Conservation (phyloP, 345 rosid species). For the Gossypium stocksii region DNA sequence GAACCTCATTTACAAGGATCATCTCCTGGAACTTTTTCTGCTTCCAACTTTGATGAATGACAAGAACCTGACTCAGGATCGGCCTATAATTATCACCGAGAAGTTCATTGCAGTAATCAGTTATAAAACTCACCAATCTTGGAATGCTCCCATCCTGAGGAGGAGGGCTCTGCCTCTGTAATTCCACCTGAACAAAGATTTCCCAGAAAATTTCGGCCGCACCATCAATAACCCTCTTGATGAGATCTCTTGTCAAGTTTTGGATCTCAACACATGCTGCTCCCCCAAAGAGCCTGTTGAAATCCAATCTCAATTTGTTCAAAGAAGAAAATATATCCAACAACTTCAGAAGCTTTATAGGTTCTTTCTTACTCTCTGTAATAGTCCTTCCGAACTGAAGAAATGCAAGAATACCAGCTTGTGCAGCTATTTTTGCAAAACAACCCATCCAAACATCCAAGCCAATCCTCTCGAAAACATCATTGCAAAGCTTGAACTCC, state of each 20-base stretch:
- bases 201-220: slow-evolving; percentile 97
- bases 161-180: slow-evolving; percentile 76
- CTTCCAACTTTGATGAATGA: slow-evolving; percentile 94
- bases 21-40: slow-evolving; percentile 83
- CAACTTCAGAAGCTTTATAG: slow-evolving; percentile 83
- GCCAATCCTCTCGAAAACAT: slow-evolving; percentile 89
- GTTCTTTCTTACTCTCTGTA: slow-evolving; percentile 89
- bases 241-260: slow-evolving; percentile 91
- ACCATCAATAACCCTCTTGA: slow-evolving; percentile 79
- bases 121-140: slow-evolving; percentile 69
- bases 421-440: slow-evolving; percentile 93
- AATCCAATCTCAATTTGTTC: slow-evolving; percentile 84
- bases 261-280: slow-evolving; percentile 88
- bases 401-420: slow-evolving; percentile 90
- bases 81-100: slow-evolving; percentile 83
- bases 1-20: slow-evolving; percentile 62
- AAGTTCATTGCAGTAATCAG: slow-evolving; percentile 83
- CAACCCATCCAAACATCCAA: slow-evolving; percentile 91
- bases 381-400: slow-evolving; percentile 95
- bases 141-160: slow-evolving; percentile 84
- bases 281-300: slow-evolving; percentile 96
- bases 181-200: slow-evolving; percentile 79
- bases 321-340: slow-evolving; percentile 83
- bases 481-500: slow-evolving; percentile 85
- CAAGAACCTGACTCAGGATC: slow-evolving; percentile 67